Conservation (phyloP, 2,329 filamentous ascomycete genomes). For the Fusarium sp. region DNA sequence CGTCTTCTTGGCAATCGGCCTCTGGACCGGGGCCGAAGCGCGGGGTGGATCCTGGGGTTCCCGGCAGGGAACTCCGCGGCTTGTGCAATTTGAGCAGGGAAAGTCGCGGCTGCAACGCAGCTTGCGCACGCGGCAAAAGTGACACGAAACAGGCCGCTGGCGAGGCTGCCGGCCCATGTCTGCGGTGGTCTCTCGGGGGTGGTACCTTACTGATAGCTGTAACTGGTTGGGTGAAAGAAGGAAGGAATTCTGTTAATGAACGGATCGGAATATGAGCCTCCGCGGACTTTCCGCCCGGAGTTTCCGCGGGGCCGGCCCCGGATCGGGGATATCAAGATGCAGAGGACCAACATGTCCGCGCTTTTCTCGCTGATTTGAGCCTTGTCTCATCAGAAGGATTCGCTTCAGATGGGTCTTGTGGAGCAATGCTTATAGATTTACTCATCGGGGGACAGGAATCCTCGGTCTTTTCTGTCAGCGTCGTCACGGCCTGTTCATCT, state of each 20-base stretch:
- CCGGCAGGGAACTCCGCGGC: slow-evolving; percentile 47
- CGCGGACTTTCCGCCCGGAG: slow-evolving; percentile 33
- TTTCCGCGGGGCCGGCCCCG: slow-evolving; percentile 29
- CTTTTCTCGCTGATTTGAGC: slow-evolving; percentile 5
- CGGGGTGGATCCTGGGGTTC: slow-evolving; percentile 39
- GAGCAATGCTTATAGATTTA: not conserved
- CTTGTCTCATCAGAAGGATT: slow-evolving; percentile 4
- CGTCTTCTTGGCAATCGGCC: slow-evolving; percentile 18
- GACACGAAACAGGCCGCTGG: slow-evolving; percentile 49
- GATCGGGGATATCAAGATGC: slow-evolving; percentile 10
- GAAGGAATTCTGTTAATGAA: slow-evolving; percentile 23
- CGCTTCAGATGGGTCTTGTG: slow-evolving; percentile 1
- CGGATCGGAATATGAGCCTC: slow-evolving; percentile 35
- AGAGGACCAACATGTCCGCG: not conserved
- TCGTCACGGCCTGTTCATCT: slow-evolving; percentile 4
- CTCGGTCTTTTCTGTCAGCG: not conserved
- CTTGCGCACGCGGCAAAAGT: slow-evolving; percentile 49
- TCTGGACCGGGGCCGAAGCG: slow-evolving; percentile 19
- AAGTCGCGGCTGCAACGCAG: slow-evolving; percentile 50
- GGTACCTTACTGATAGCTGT: not conserved
- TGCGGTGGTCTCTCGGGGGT: not conserved
- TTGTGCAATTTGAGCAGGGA: slow-evolving; percentile 50
- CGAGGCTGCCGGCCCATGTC: slow-evolving; percentile 47
- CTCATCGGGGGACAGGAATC: not conserved
- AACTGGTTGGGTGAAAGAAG: slow-evolving; percentile 1